Evolutionary conservation across 306 rosid genomes (phyloP), one percentile per base, ranked within the genome.

Genomic region (Bauhinia variegata): DNA sequence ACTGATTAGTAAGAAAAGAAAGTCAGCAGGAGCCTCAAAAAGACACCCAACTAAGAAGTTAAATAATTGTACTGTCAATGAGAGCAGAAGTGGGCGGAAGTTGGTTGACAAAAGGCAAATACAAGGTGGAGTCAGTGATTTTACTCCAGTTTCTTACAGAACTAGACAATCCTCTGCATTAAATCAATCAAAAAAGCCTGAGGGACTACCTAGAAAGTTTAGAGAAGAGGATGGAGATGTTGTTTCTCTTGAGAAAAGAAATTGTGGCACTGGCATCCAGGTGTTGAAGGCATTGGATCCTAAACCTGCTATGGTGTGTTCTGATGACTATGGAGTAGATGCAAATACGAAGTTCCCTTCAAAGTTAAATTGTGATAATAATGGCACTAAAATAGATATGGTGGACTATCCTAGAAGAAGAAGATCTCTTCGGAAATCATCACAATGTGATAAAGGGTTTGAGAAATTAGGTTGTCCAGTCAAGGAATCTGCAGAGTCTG

Each of bases 101-200:
- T 33, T 30, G 47, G 61, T 52, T 36, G 61, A 52, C 39, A 62
- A 67, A 77, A 46, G 46, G 78, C 50, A 73, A 67, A 59, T 79
- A 34, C 79, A 44, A 53, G 77, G 52, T 64, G 67, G 71, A 14
- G 53, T 59, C 57, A 46, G 55, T 68, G 57, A 65, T 46, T 75
- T 54, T 59, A 65, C 75, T 33, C 91, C 95, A 23, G 33, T 87
- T 75, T 87, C 93, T 39, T 54, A 44, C 56, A 84, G 87, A 81
- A 92, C 98, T 52, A 89, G 95, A 83, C 71, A 55, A 42, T 83
- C 96, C 7, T 66, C 71, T 63, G 58, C 63, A 14, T 75, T 23
- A 47, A 78, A 81, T 46, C 75, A 73, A 76, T 54, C 58, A 5
- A 70, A 56, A 33, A 71, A 59, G 55, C 75, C 51, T 62, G 73